Evolutionary conservation across 2,329 filamentous ascomycete genomes (phyloP).

Genomic region (Claviceps maximensis): DNA sequence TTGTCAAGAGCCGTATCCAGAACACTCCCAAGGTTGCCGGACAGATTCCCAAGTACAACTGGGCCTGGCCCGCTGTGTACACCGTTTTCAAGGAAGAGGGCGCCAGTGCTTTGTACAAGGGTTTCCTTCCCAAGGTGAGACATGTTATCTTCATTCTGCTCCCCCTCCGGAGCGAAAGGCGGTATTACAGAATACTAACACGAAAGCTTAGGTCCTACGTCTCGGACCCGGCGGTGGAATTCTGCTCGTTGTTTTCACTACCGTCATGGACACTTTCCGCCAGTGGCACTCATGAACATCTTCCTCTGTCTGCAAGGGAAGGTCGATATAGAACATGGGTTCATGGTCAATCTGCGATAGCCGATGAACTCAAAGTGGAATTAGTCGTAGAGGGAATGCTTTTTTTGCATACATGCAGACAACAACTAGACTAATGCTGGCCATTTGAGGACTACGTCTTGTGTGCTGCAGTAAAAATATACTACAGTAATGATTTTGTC

Average conservation of each 20-base stretch:
- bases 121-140: slow-evolving; percentile 90
- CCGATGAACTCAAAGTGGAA: not conserved
- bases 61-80: slow-evolving; percentile 79
- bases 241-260: slow-evolving; percentile 74
- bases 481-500: not conserved
- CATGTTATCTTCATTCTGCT: slow-evolving; percentile 14
- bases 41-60: slow-evolving; percentile 87
- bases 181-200: slow-evolving; percentile 4
- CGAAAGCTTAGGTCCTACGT: slow-evolving; percentile 24
- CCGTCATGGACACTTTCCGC: slow-evolving; percentile 86
- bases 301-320: not conserved
- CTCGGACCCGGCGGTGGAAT: slow-evolving; percentile 49
- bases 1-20: slow-evolving; percentile 96
- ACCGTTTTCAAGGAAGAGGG: slow-evolving; percentile 91
- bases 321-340: not conserved
- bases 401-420: slow-evolving; percentile 1
- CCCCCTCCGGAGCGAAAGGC: slow-evolving; percentile 15
- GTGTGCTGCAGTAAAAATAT: not conserved
- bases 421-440: not conserved
- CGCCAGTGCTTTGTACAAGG: slow-evolving; percentile 87
- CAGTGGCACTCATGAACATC: slow-evolving; percentile 25
- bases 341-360: not conserved
- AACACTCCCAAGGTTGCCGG: slow-evolving; percentile 81
- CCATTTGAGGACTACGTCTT: not conserved
- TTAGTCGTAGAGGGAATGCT: not conserved